Evolutionary conservation across 2,329 filamentous ascomycete species (phyloP), one percentile per base, ranked within the genome.

Genomic region (Arthrobotrys sphaeroides): DNA sequence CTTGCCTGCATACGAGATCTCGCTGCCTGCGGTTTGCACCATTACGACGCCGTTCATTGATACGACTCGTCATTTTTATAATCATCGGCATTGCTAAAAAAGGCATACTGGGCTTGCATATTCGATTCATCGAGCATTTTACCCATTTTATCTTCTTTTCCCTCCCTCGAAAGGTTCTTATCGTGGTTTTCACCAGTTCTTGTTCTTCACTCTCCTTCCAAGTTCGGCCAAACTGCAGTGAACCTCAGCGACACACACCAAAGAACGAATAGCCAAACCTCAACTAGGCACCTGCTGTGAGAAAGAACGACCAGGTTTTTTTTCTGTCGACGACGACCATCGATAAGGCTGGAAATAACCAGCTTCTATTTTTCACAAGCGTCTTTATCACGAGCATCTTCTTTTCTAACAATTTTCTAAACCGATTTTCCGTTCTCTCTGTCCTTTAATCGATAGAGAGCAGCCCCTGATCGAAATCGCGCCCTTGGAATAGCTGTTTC

Each of bases 241-340:
- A 62, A 49, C 55, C 9, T 53, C 55, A 45, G 28, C 64, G 60
- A 68, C 64, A 60, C 64, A 68, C 31, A 26, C 60, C 20, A 51
- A 16, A 51, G 26, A n/a, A 51, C 16, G n/a, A 31, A 38, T 51
- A 70, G 43, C 60, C 66, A 43, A 33, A 26, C 6, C 55, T 55
- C 10, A 72, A 72, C 47, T 31, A 55, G 67, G 67, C 57, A 65
- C 62, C 59, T 72, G 47, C 38, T 31, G 10, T 22, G 67, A 72
- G 55, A 45, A 45, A n/a, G n/a, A 10, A 43, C 36, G n/a, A n/a
- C 36, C n/a, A 45, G n/a, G 12, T 40, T 51, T 51, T 22, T 26
- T 40, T 40, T 5, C 49, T n/a, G 20, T 38, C 9, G 28, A 55
- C 28, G 3, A 36, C 2, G 20, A 5, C n/a, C 20, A 36, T 36